Evolutionary conservation across 129 eudicot genomes (phyloP).

Genomic region (Logfia minima): DNA sequence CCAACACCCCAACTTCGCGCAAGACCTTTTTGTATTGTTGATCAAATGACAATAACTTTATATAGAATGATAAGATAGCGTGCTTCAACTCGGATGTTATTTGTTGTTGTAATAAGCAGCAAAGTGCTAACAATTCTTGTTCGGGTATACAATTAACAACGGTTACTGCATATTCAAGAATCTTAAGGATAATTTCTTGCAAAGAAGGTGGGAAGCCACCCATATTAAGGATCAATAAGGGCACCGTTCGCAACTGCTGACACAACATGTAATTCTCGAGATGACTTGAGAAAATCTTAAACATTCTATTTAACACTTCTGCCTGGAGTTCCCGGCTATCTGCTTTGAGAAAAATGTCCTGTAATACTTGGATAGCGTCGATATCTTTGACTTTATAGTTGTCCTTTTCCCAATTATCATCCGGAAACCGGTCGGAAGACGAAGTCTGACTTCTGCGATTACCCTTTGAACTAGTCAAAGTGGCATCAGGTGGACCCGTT

Average conservation of each 20-base stretch:
- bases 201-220: slow-evolving; percentile 79
- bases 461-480: slow-evolving; percentile 37
- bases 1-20: slow-evolving; percentile 96
- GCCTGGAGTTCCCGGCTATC: slow-evolving; percentile 80
- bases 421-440: slow-evolving; percentile 57
- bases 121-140: slow-evolving; percentile 92
- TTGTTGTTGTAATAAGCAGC: slow-evolving; percentile 96
- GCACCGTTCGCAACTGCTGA: slow-evolving; percentile 93
- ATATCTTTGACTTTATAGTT: slow-evolving; percentile 80
- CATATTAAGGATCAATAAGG: slow-evolving; percentile 92
- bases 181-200: slow-evolving; percentile 90
- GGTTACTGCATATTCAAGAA: slow-evolving; percentile 97
- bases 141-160: slow-evolving; percentile 96
- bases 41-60: slow-evolving; percentile 83
- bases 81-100: slow-evolving; percentile 72
- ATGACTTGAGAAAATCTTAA: slow-evolving; percentile 95
- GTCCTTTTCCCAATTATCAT: slow-evolving; percentile 80
- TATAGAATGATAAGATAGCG: slow-evolving; percentile 78
- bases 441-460: slow-evolving; percentile 49
- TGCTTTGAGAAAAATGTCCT: slow-evolving; percentile 93
- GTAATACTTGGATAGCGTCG: slow-evolving; percentile 93
- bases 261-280: slow-evolving; percentile 90
- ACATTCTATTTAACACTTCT: slow-evolving; percentile 90
- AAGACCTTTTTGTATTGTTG: slow-evolving; percentile 93
- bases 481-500: slow-evolving; percentile 59